Evolutionary conservation across 192 early-diverging fungal genomes (phyloP), one percentile per base, ranked within the genome.

Genomic region (Mortierella claussenii): DNA sequence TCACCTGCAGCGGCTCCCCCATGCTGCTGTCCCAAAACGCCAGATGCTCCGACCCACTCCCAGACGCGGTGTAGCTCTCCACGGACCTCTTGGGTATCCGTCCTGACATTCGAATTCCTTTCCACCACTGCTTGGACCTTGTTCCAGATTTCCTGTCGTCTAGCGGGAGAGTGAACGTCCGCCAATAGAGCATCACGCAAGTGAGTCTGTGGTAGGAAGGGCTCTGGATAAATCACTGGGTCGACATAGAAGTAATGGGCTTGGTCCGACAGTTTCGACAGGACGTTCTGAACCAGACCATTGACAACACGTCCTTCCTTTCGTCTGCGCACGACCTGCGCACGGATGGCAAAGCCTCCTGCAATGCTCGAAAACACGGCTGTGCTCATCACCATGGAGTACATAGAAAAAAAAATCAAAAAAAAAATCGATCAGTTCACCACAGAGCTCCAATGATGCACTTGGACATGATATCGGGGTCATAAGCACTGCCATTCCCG

Each of bases 51-150:
- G 23, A 90, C 85, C 89, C 89, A 90, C 45, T 90, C 89, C 89
- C 89, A 90, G 46, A 81, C 81, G n/a, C 86, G 80, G 65, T 88
- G 85, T 10, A 83, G 78, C 61, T 90, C 89, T 15, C 89, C 89
- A 0, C 83, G 80, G 3, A 88, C 81, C 4, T 86, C 86, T 20
- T 85, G 84, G 12, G 83, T 83, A 9, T 82, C 68, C n/a, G 83
- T 80, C 13, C 89, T 82, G 20, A 90, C 89, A 55, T 90, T 90
- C 18, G 89, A 83, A 34, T 85, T 90, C 12, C 80, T 79, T 67
- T 89, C 89, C 5, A 90, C 87, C 6, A 85, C 79, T 6, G 65
- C 57, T 28, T 82, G 70, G 32, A 89, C 89, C 3, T 86, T 78
- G 31, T 84, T 79, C 89, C 89, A 90, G 32, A 90, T 80, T 47